These are phyloP conservation scores for Centella asiatica DNA, from an alignment of 129 eudicot genomes.

Conservation along the genomic window DNA sequence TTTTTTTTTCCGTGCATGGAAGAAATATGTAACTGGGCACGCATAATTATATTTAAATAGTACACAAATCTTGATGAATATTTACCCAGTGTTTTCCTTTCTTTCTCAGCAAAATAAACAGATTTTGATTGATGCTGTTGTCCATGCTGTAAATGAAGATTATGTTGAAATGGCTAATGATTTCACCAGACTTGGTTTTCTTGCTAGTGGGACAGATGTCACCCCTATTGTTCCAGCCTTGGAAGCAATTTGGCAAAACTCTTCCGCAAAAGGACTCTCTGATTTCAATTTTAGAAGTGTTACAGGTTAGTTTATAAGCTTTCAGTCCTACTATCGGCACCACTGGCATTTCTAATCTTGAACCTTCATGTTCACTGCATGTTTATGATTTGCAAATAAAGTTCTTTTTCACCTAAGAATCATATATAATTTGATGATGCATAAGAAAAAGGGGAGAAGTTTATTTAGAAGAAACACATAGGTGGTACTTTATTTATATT, in stretches of 20 bases:
- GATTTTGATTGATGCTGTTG: constrained; percentile 94
- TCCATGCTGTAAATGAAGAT: constrained; percentile 98
- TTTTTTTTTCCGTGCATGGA: neutral
- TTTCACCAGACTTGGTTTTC: constrained; percentile 96
- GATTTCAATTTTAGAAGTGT: constrained; percentile 99
- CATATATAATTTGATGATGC: neutral
- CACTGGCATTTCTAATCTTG: neutral
- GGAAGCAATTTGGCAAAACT: constrained; percentile 97
- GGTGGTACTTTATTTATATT: neutral
- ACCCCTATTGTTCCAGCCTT: constrained; percentile 89
- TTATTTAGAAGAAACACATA: neutral
- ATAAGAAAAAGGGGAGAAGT: too few relatives aligned
- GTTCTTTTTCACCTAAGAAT: too few relatives aligned
- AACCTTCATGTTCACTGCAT: neutral
- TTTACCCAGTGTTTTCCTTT: neutral
- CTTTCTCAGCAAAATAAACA: constrained; percentile 85
- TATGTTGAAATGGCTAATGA: constrained; percentile 97
- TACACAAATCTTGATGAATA: neutral
- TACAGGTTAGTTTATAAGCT: constrained; percentile 71
- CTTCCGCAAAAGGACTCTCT: constrained; percentile 82
- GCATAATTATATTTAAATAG: neutral
- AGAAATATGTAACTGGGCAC: neutral
- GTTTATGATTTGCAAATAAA: neutral
- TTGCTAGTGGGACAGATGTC: constrained; percentile 92
- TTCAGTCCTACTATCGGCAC: neutral